Conservation (phyloP, 2,329 filamentous ascomycete genomes). For the Simplicillium sp. region DNA sequence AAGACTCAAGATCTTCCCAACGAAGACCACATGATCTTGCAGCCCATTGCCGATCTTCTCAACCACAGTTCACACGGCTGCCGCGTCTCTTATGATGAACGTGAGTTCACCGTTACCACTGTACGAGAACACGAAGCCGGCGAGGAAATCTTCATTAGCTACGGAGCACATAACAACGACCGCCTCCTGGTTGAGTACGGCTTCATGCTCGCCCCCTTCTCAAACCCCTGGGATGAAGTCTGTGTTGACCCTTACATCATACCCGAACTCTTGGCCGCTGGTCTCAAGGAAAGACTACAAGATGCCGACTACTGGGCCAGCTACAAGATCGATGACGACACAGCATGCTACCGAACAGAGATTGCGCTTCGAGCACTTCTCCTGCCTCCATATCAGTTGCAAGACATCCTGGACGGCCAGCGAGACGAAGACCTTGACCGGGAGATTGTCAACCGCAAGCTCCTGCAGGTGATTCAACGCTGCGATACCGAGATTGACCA, state of each 20-base stretch:
- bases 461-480: conserved; percentile 27
- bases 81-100: conserved; percentile 38
- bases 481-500: conserved; percentile 22
- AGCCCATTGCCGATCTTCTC: conserved; percentile 66
- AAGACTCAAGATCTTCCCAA: conserved; percentile 30
- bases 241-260: conserved; percentile 37
- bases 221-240: conserved; percentile 42
- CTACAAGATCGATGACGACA: conserved; percentile 40
- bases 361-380: conserved; percentile 36
- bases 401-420: conserved; percentile 31
- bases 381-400: conserved; percentile 29
- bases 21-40: conserved; percentile 57
- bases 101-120: conserved; percentile 46
- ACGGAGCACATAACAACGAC: conserved; percentile 62
- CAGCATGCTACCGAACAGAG: conserved; percentile 46
- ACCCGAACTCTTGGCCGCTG: conserved; percentile 19
- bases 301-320: conserved; percentile 37
- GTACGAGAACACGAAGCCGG: conserved; percentile 39
- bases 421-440: conserved; percentile 37
- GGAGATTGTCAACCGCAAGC: conserved; percentile 20
- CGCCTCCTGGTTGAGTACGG: conserved; percentile 61
- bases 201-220: conserved; percentile 31
- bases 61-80: conserved; percentile 46
- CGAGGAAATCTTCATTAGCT: conserved; percentile 59
- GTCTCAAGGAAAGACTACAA: conserved; percentile 29